A percentile compares a stretch with the other conserved stretches of the same genome.
Conservation (phyloP, 179 eudicot genomes). For the Spinacia oleracea region DNA sequence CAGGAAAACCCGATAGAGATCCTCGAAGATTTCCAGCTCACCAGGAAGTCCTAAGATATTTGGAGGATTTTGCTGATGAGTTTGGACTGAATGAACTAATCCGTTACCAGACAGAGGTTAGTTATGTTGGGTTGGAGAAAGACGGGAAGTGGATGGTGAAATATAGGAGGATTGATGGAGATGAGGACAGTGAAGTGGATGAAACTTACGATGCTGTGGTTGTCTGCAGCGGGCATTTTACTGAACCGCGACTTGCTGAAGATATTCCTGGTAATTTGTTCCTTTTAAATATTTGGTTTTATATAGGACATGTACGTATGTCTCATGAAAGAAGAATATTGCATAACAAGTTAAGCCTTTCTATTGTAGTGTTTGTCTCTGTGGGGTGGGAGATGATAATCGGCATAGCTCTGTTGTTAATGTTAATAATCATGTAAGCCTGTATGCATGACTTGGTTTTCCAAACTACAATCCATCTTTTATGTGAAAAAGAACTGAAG, state of each 20-base stretch:
- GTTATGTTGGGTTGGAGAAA: conserved; percentile 41
- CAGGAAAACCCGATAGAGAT: conserved; percentile 49
- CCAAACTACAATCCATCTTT: background rate
- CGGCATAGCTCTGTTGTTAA: background rate
- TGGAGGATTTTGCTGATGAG: conserved; percentile 61
- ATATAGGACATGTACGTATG: no score
- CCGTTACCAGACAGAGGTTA: conserved; percentile 58
- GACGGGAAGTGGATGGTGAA: conserved; percentile 60
- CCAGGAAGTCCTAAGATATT: conserved; percentile 69
- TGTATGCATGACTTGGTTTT: background rate
- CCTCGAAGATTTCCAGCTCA: conserved; percentile 79
- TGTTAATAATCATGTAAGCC: no score
- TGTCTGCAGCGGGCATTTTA: conserved; percentile 83
- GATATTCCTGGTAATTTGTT: conserved; percentile 22
- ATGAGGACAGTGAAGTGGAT: conserved; percentile 24
- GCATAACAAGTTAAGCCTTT: background rate
- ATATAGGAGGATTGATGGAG: conserved; percentile 33
- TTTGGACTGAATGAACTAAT: conserved; percentile 61
- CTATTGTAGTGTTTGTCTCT: background rate
- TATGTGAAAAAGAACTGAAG: no score
- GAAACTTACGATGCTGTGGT: conserved; percentile 90
- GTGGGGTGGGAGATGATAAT: background rate
- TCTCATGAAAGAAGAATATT: background rate
- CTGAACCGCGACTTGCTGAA: conserved; percentile 78
- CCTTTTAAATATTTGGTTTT: background rate